Evolutionary conservation across 176 grass and related monocot species (phyloP).

Genomic region (Aegilops umbellulata): DNA sequence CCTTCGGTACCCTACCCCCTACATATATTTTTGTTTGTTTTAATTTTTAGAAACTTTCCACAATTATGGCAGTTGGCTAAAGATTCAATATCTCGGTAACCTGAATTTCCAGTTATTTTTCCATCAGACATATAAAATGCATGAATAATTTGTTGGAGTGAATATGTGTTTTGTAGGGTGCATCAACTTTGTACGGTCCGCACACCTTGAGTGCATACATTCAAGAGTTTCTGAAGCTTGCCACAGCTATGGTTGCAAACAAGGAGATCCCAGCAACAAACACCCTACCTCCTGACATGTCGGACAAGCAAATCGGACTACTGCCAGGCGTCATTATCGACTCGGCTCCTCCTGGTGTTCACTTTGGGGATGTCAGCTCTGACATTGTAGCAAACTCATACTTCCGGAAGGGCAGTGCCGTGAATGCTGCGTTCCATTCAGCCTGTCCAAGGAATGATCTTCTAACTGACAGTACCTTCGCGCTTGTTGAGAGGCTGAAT

Average conservation of each 20-base stretch:
- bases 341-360: slow-evolving; percentile 48
- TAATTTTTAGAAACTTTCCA: no score
- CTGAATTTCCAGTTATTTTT: no score
- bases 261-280: slow-evolving; percentile 39
- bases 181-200: slow-evolving; percentile 84
- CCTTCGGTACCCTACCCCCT: no score
- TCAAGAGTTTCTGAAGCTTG: slow-evolving; percentile 92
- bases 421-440: slow-evolving; percentile 79
- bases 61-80: not conserved
- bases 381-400: slow-evolving; percentile 64
- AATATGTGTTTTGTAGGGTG: slow-evolving; percentile 47
- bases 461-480: slow-evolving; percentile 63
- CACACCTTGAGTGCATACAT: slow-evolving; percentile 92
- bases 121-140: not conserved
- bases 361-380: slow-evolving; percentile 70
- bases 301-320: slow-evolving; percentile 79
- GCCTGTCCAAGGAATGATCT: slow-evolving; percentile 95
- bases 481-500: slow-evolving; percentile 67
- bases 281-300: slow-evolving; percentile 66
- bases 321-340: slow-evolving; percentile 70
- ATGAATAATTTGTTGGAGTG: slow-evolving; percentile 12
- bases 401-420: slow-evolving; percentile 60
- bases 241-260: slow-evolving; percentile 56
- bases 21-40: no score
- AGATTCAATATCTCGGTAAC: not conserved